phyloP scores from a whole-genome alignment of 495 filamentous ascomycete genomes.

The Hypoxylon lienhwacheense region DNA sequence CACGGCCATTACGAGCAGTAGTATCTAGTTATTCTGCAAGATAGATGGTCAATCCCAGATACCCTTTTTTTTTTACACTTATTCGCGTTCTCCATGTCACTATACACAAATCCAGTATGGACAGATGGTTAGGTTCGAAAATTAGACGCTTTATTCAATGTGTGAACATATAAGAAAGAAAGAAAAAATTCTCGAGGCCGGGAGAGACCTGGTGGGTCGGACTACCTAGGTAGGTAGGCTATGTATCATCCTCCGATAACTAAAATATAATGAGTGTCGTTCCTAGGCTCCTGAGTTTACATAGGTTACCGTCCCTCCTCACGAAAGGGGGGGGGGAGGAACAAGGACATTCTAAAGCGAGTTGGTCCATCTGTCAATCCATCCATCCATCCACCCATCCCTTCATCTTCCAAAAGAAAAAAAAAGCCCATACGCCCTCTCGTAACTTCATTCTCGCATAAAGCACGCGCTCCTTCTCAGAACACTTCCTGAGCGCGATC shows the following conservation, averaged over 20 bases:
- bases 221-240: constrained; percentile 17
- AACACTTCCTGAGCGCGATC: constrained; percentile 58
- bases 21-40: background rate
- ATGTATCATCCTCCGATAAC: constrained; percentile 13
- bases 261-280: constrained; percentile 37
- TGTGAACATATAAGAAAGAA: too few species aligned
- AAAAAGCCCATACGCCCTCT: constrained; percentile 9
- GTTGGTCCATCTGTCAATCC: too few species aligned
- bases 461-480: constrained; percentile 12
- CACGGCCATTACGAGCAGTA: background rate
- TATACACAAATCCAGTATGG: too few species aligned
- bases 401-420: background rate
- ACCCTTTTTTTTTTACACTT: constrained; percentile 1
- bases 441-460: constrained; percentile 6
- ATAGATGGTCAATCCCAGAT: constrained; percentile 18
- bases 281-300: too few species aligned
- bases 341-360: too few species aligned
- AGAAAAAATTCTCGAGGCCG: too few species aligned
- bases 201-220: constrained; percentile 2
- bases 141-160: too few species aligned
- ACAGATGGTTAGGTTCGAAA: too few species aligned
- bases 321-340: too few species aligned
- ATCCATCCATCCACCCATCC: too few species aligned
- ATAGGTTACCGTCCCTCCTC: too few species aligned
- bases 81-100: too few species aligned